Percentiles rank a stretch among this genome's conserved stretches.
phyloP scores from a whole-genome alignment of 1,139 yeast genomes.

The Arxiozyma telluris region DNA sequence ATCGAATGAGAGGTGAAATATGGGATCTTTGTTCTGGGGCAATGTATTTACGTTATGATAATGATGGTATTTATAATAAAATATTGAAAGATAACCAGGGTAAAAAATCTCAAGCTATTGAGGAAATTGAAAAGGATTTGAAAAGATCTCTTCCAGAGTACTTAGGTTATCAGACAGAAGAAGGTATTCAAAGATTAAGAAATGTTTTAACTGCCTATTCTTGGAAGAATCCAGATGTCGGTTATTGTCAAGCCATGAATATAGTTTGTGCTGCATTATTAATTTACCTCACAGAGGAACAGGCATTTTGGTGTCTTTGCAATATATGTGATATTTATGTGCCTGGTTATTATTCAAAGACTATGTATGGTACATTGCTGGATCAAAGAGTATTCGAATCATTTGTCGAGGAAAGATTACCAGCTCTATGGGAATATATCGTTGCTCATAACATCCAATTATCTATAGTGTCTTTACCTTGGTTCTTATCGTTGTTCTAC shows the following conservation, averaged over 20 bases:
- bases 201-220: constrained; percentile 89
- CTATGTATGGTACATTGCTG: constrained; percentile 93
- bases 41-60: constrained; percentile 59
- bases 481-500: constrained; percentile 87
- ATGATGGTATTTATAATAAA: constrained; percentile 49
- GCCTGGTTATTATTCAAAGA: constrained; percentile 93
- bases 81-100: constrained; percentile 53
- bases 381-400: constrained; percentile 93
- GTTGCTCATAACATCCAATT: constrained; percentile 74
- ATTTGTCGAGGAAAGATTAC: constrained; percentile 83
- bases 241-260: constrained; percentile 99
- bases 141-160: constrained; percentile 93
- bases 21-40: constrained; percentile 95
- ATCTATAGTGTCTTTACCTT: constrained; percentile 90
- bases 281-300: constrained; percentile 93
- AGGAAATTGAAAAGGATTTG: constrained; percentile 93
- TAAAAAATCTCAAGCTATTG: constrained; percentile 72
- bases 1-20: constrained; percentile 83
- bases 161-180: constrained; percentile 79
- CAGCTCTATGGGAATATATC: constrained; percentile 78
- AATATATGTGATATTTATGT: constrained; percentile 76
- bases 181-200: constrained; percentile 77
- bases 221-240: constrained; percentile 95
- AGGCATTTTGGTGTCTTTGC: constrained; percentile 89
- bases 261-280: constrained; percentile 90